Evolutionary conservation across 768 basidiomycete species (phyloP), one percentile per base, ranked within the genome.

Genomic region (Mycena kentingensis): DNA sequence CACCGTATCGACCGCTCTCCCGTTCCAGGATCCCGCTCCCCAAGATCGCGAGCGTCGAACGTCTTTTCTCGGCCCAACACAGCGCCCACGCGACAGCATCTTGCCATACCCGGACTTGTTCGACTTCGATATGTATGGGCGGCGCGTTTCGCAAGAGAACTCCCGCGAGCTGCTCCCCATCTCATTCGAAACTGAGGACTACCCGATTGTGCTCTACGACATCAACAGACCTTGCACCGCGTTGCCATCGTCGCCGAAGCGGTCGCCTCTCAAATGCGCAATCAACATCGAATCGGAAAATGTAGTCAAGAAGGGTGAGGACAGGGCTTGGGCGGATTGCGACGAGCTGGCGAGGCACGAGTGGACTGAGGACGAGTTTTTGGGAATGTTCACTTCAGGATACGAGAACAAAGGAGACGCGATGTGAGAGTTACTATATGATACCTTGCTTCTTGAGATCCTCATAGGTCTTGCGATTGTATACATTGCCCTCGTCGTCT

Each of bases 401-500:
- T 46, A 37, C 21, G 45, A 35, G 24, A 34, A 49, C 21, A 25
- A 51, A 24, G 32, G 27, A 27, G 49, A 18, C 49, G 16, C 8
- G 19, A 39, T 46, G 21, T 29, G 24, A 39, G 27, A 21, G 19
- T 19, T 19, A 25, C 29, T 52, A 58, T 27, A 60, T 51, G 28
- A 62, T 55, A 51, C 94, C 95, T 67, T 98, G 95, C 73, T 94
- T 93, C 78, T 94, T 96, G 61, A 97, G 77, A 65, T 96, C 93
- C 62, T 96, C 93, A 65, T 94, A 98, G n/a, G 93, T 96, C 78
- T 97, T 97, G 64, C 87, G 85, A 71, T 94, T 94, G 71, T 98
- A 98, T 44, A 98, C 97, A 62, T 99, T 98, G 15, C 97, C 97
- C 67, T 98, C 97, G 39, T 92, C 92, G 66, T 99, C 97, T 67